These are phyloP conservation scores for Paxillus rubicundulus DNA, from an alignment of 768 basidiomycete species.

Conservation along the genomic window DNA sequence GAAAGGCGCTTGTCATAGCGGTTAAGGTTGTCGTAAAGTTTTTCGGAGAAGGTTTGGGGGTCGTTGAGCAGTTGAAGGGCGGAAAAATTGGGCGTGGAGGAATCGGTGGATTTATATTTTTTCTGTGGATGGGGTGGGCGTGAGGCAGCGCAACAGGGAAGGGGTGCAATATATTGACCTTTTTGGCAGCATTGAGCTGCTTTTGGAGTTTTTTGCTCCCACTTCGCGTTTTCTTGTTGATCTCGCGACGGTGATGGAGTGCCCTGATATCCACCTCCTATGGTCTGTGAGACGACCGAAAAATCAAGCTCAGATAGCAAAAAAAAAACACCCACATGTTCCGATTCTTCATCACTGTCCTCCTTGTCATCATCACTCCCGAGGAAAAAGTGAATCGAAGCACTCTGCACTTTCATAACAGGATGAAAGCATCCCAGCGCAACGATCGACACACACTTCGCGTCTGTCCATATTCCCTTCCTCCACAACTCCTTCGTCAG, in stretches of 20 bases:
- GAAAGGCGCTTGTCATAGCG: constrained; percentile 92
- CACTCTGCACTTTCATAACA: constrained; percentile 88
- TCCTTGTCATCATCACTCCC: constrained; percentile 76
- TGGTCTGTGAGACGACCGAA: background rate
- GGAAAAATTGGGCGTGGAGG: constrained; percentile 69
- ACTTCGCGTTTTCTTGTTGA: constrained; percentile 90
- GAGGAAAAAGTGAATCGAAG: constrained; percentile 96
- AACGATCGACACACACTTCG: constrained; percentile 90
- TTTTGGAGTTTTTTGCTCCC: constrained; percentile 79
- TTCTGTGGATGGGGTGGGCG: constrained; percentile 41
- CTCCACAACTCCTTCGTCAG: constrained; percentile 92
- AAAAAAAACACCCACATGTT: constrained; percentile 26
- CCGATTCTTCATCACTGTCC: constrained; percentile 72
- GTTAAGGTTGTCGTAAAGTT: constrained; percentile 81
- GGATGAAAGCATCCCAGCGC: constrained; percentile 93
- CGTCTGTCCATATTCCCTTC: constrained; percentile 90
- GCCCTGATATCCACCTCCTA: constrained; percentile 67
- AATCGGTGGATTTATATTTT: constrained; percentile 26
- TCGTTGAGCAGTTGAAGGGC: constrained; percentile 92
- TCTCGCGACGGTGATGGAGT: constrained; percentile 81
- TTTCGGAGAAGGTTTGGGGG: constrained; percentile 94
- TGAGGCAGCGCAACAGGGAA: background rate
- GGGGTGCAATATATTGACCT: constrained; percentile 40
- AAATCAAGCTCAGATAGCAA: constrained; percentile 5
- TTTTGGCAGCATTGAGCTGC: constrained; percentile 69